Conservation (phyloP, 768 basidiomycete genomes). For the Suillus sp. region DNA sequence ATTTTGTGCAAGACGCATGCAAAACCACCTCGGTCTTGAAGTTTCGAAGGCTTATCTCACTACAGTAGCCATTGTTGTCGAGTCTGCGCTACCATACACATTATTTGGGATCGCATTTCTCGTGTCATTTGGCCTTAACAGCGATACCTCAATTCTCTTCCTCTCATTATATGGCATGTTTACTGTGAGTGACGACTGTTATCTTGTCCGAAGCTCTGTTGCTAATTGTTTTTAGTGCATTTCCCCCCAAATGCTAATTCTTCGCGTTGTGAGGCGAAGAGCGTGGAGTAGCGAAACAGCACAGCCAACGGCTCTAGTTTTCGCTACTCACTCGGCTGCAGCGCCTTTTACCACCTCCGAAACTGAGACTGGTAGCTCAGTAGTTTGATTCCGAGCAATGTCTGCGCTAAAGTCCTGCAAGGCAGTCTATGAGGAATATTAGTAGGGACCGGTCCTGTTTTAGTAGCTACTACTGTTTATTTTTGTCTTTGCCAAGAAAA, state of each 20-base stretch:
- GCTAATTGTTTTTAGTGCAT: conserved; percentile 15
- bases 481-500: background rate
- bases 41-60: conserved; percentile 14
- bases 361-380: no score
- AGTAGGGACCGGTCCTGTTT: background rate
- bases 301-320: background rate
- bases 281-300: conserved; percentile 12
- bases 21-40: conserved; percentile 5
- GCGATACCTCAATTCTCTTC: conserved; percentile 17
- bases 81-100: conserved; percentile 22
- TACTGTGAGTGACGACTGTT: conserved; percentile 5
- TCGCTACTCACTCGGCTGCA: background rate
- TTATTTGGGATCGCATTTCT: conserved; percentile 18
- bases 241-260: conserved; percentile 21
- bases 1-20: conserved; percentile 12
- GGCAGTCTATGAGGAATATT: background rate
- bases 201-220: background rate
- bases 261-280: conserved; percentile 16
- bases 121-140: conserved; percentile 13
- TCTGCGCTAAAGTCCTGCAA: background rate
- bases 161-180: conserved; percentile 21
- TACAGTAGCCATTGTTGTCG: conserved; percentile 4
- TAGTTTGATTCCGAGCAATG: background rate
- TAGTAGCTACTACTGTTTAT: background rate
- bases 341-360: background rate